Percentiles rank a stretch among this genome's conserved stretches.
These are phyloP conservation scores for Helicocarpus griseus DNA, from an alignment of 2,329 filamentous ascomycete genomes.

Conservation along the genomic window DNA sequence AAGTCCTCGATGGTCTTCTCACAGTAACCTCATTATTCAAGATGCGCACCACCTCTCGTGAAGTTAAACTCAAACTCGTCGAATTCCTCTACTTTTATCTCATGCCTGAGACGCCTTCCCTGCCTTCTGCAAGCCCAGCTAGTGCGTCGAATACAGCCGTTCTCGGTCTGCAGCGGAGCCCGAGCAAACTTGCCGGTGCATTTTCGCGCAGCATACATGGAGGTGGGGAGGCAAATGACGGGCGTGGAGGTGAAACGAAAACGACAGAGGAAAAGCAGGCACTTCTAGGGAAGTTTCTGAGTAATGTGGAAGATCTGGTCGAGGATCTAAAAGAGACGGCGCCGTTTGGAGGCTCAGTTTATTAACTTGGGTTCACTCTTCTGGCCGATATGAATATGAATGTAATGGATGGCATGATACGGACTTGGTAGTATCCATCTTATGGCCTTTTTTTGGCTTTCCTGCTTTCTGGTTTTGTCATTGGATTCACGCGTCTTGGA, in stretches of 20 bases:
- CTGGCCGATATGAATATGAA: too few species aligned
- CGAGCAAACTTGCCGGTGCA: constrained; percentile 56
- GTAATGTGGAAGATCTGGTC: constrained; percentile 75
- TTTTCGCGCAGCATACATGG: constrained; percentile 38
- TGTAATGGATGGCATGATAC: too few species aligned
- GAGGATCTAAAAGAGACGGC: constrained; percentile 72
- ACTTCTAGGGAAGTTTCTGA: constrained; percentile 65
- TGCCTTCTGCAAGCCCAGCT: constrained; percentile 13
- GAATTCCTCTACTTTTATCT: constrained; percentile 98
- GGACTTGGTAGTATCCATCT: too few species aligned
- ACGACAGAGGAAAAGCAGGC: constrained; percentile 74
- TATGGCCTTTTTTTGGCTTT: too few species aligned
- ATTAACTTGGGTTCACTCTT: constrained; percentile 14
- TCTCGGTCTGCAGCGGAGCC: constrained; percentile 53
- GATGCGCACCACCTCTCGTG: constrained; percentile 69
- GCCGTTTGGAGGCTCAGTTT: constrained; percentile 53
- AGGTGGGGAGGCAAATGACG: constrained; percentile 20
- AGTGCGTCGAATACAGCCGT: constrained; percentile 32
- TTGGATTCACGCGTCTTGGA: too few species aligned
- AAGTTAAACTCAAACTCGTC: constrained; percentile 91
- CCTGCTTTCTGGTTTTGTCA: too few species aligned
- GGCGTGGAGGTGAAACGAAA: constrained; percentile 36
- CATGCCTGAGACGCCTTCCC: constrained; percentile 69
- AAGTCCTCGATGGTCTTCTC: constrained; percentile 80
- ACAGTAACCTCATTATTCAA: constrained; percentile 92